Evolutionary conservation across 371 early-diverging fungal species (phyloP).

Genomic region (Rhizopus delemar): DNA sequence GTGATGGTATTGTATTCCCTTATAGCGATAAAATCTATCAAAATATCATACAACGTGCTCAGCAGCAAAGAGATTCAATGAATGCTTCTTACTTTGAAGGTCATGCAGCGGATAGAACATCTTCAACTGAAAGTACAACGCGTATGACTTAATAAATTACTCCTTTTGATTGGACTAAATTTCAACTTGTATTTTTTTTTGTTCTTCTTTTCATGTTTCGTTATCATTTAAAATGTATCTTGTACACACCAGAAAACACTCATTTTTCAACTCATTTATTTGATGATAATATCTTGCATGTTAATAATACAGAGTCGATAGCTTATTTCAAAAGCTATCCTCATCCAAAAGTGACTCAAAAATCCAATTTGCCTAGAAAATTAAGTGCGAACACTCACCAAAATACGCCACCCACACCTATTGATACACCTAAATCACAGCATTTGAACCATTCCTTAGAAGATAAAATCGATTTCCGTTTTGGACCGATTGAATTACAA

Average conservation of each 20-base stretch:
- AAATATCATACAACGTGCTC: constrained; percentile 42
- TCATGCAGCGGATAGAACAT: constrained; percentile 16
- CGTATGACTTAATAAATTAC: not conserved
- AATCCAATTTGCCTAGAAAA: not conserved
- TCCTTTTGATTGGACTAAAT: not conserved
- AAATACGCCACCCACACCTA: constrained; percentile 33
- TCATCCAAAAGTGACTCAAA: constrained; percentile 3
- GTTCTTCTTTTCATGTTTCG: constrained; percentile 31
- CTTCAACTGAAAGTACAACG: constrained; percentile 23
- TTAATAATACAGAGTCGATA: constrained; percentile 2
- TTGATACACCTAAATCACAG: constrained; percentile 12
- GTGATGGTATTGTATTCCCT: constrained; percentile 54
- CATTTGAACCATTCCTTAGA: constrained; percentile 11
- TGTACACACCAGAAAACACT: constrained; percentile 26
- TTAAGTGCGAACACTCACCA: constrained; percentile 6
- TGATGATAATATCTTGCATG: constrained; percentile 3
- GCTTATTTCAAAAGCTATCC: constrained; percentile 12
- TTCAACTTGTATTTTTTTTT: not conserved
- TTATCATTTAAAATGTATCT: constrained; percentile 46
- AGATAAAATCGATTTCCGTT: constrained; percentile 35
- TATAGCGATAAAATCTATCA: constrained; percentile 51
- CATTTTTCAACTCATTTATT: constrained; percentile 7
- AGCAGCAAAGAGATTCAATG: constrained; percentile 32
- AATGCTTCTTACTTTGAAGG: constrained; percentile 11
- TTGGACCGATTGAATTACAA: constrained; percentile 26